These are phyloP conservation scores for Saccharomyces hybrid DNA, from an alignment of 1,139 yeast genomes.

Conservation along the genomic window DNA sequence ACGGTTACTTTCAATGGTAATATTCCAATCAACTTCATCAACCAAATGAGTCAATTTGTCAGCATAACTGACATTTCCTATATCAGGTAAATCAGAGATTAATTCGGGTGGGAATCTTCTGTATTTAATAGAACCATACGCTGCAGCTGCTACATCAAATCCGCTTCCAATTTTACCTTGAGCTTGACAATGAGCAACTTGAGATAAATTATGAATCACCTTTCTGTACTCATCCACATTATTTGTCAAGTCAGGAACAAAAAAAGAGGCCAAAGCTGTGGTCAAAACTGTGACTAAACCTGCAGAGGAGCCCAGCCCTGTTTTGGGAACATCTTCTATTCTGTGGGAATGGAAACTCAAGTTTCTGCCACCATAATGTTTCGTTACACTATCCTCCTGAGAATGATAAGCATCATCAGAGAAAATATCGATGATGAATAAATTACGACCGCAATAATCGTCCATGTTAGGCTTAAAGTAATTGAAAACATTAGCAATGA, in stretches of 20 bases:
- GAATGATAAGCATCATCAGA: conserved; percentile 92
- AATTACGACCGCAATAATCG: conserved; percentile 37
- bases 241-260: conserved; percentile 34
- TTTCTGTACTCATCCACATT: conserved; percentile 20
- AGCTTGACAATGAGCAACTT: conserved; percentile 85
- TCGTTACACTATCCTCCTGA: conserved; percentile 41
- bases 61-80: conserved; percentile 11
- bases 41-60: conserved; percentile 37
- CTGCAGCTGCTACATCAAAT: conserved; percentile 93
- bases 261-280: conserved; percentile 54
- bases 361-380: conserved; percentile 33
- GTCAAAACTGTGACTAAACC: conserved; percentile 80
- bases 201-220: conserved; percentile 71
- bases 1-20: conserved; percentile 44
- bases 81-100: conserved; percentile 38
- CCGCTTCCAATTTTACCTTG: conserved; percentile 96
- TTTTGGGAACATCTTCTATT: conserved; percentile 77
- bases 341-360: conserved; percentile 55
- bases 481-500: conserved; percentile 47
- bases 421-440: conserved; percentile 51
- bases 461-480: conserved; percentile 35
- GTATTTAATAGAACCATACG: conserved; percentile 81
- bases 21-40: conserved; percentile 49
- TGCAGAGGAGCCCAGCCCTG: conserved; percentile 95
- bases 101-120: conserved; percentile 57